A percentile compares a stretch with the other conserved stretches of the same genome.
Evolutionary conservation across 768 basidiomycete species (phyloP).

Genomic region (Amanita polypyramis): DNA sequence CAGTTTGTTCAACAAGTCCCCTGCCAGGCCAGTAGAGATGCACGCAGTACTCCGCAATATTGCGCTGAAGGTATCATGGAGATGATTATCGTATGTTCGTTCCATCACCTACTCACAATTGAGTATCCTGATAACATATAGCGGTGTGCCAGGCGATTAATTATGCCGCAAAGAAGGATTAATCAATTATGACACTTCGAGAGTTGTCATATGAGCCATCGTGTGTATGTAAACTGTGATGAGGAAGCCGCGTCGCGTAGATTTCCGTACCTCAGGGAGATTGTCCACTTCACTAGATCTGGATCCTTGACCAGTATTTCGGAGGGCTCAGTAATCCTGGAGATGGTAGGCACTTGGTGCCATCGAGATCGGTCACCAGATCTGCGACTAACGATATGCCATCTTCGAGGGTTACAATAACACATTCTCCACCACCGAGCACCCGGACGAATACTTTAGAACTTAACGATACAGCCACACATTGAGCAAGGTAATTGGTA

Average conservation of each 20-base stretch:
- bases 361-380: constrained; percentile 53
- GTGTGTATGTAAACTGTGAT: not conserved
- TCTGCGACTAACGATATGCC: constrained; percentile 38
- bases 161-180: not conserved
- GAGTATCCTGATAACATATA: constrained; percentile 20
- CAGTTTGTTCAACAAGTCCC: constrained; percentile 14
- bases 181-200: constrained; percentile 17
- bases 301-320: constrained; percentile 28
- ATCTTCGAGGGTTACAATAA: constrained; percentile 24
- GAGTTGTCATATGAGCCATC: constrained; percentile 23
- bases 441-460: constrained; percentile 17
- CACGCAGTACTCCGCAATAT: constrained; percentile 26
- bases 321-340: constrained; percentile 26
- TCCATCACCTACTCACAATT: constrained; percentile 13
- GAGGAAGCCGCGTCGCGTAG: not conserved
- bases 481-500: constrained; percentile 29
- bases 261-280: constrained; percentile 21
- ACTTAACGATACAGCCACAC: constrained; percentile 27
- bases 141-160: constrained; percentile 5
- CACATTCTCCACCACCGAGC: constrained; percentile 14
- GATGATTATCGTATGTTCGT: not conserved
- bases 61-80: constrained; percentile 16
- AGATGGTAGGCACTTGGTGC: constrained; percentile 24
- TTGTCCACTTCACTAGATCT: constrained; percentile 21
- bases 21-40: constrained; percentile 28